These are phyloP conservation scores for Picea abies DNA, from an alignment of 83 land plant genomes.

Conservation along the genomic window DNA sequence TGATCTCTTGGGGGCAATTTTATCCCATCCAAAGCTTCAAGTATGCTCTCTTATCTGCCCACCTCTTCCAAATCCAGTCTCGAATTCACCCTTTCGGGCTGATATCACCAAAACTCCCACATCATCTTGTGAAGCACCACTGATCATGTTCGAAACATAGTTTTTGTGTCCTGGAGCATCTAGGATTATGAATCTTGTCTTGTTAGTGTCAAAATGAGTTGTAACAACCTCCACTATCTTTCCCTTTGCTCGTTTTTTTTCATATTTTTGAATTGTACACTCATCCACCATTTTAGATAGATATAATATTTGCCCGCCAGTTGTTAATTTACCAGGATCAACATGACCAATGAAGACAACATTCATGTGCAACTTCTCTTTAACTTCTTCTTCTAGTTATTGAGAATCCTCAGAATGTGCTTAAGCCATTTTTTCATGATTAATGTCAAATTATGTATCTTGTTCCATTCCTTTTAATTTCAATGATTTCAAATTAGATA, in stretches of 20 bases:
- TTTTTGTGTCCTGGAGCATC: too few relatives aligned
- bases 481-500: not conserved
- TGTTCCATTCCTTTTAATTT: not conserved
- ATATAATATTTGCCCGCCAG: slow-evolving; percentile 92
- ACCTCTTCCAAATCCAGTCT: too few relatives aligned
- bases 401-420: slow-evolving; percentile 30
- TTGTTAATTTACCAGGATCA: slow-evolving; percentile 99
- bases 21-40: too few relatives aligned
- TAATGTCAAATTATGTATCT: slow-evolving; percentile 18
- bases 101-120: too few relatives aligned
- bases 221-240: slow-evolving; percentile 26
- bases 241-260: slow-evolving; percentile 90
- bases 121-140: too few relatives aligned
- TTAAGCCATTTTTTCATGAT: slow-evolving; percentile 15
- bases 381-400: slow-evolving; percentile 30
- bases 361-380: slow-evolving; percentile 73
- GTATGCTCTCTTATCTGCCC: too few relatives aligned
- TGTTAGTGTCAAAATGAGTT: too few relatives aligned
- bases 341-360: slow-evolving; percentile 99
- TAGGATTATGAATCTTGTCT: too few relatives aligned
- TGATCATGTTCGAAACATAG: too few relatives aligned
- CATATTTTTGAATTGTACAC: slow-evolving; percentile 96
- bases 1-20: too few relatives aligned
- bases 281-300: slow-evolving; percentile 96
- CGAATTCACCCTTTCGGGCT: too few relatives aligned